Conservation (phyloP, 106 monocot genomes). For the Phalaenopsis equestris region DNA sequence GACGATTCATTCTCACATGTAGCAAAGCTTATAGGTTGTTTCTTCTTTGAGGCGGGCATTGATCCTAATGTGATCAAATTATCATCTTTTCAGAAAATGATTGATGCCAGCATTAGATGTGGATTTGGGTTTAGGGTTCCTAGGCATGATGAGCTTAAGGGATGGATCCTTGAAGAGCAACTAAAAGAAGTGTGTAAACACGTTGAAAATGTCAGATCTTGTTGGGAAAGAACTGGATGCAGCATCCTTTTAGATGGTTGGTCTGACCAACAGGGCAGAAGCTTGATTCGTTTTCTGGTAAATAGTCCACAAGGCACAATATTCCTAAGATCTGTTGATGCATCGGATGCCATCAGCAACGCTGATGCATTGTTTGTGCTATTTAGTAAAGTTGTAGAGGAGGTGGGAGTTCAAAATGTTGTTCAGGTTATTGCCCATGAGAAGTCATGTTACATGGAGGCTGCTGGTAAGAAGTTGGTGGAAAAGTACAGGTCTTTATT, state of each 20-base stretch:
- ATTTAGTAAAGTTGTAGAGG: slow-evolving; percentile 39
- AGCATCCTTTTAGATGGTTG: slow-evolving; percentile 68
- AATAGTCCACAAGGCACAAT: slow-evolving; percentile 44
- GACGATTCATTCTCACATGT: slow-evolving; percentile 14
- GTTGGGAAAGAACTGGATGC: slow-evolving; percentile 60
- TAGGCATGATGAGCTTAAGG: slow-evolving; percentile 39
- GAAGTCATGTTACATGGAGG: slow-evolving; percentile 46
- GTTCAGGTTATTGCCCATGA: slow-evolving; percentile 63
- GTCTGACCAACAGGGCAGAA: slow-evolving; percentile 45
- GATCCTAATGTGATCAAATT: slow-evolving; percentile 32
- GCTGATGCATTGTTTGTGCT: slow-evolving; percentile 40
- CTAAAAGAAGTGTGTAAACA: slow-evolving; percentile 28
- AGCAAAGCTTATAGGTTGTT: slow-evolving; percentile 39
- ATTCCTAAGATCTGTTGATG: slow-evolving; percentile 69
- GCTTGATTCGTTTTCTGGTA: slow-evolving; percentile 49
- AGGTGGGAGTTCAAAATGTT: slow-evolving; percentile 53
- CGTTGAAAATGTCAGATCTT: slow-evolving; percentile 37
- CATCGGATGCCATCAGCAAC: slow-evolving; percentile 34
- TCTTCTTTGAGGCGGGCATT: slow-evolving; percentile 63
- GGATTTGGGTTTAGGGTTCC: slow-evolving; percentile 36
- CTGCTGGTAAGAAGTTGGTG: slow-evolving; percentile 44
- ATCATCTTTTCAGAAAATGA: slow-evolving; percentile 65
- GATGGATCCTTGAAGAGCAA: slow-evolving; percentile 55
- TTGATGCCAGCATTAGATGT: slow-evolving; percentile 36
- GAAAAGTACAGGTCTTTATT: slow-evolving; percentile 42